Evolutionary conservation across 177 flowering plant species (phyloP).

Genomic region (Vitis hybrid): DNA sequence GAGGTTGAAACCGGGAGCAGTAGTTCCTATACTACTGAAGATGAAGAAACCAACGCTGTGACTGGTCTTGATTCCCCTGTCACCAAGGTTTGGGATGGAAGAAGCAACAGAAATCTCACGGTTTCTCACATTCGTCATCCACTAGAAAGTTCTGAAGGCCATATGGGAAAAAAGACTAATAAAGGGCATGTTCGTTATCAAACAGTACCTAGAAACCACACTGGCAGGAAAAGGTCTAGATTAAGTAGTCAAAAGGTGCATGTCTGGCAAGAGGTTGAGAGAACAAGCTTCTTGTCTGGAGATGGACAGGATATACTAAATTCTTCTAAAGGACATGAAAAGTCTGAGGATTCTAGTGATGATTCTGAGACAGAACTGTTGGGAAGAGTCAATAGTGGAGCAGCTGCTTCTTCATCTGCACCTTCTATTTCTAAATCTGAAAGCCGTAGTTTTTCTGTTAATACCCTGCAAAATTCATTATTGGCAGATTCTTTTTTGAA

Average conservation of each 20-base stretch:
- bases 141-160: slow-evolving; percentile 69
- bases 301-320: slow-evolving; percentile 78
- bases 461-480: slow-evolving; percentile 40
- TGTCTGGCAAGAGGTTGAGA: slow-evolving; percentile 85
- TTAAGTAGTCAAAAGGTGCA: slow-evolving; percentile 42
- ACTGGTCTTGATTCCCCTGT: slow-evolving; percentile 93
- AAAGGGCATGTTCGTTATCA: slow-evolving; percentile 43
- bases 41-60: slow-evolving; percentile 60
- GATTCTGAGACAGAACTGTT: slow-evolving; percentile 64
- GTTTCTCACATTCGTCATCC: slow-evolving; percentile 83
- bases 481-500: slow-evolving; percentile 70
- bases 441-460: slow-evolving; percentile 31
- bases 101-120: slow-evolving; percentile 53
- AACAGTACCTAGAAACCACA: slow-evolving; percentile 36
- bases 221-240: slow-evolving; percentile 66
- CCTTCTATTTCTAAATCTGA: slow-evolving; percentile 40
- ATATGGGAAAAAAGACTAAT: slow-evolving; percentile 36
- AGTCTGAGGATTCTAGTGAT: slow-evolving; percentile 65
- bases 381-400: slow-evolving; percentile 67
- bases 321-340: slow-evolving; percentile 37
- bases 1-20: slow-evolving; percentile 58
- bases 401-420: slow-evolving; percentile 71
- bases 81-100: slow-evolving; percentile 95
- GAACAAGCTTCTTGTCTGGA: slow-evolving; percentile 76
- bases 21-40: slow-evolving; percentile 61